Conservation (phyloP, 208 protist species). For the Crithidia expoeki region DNA sequence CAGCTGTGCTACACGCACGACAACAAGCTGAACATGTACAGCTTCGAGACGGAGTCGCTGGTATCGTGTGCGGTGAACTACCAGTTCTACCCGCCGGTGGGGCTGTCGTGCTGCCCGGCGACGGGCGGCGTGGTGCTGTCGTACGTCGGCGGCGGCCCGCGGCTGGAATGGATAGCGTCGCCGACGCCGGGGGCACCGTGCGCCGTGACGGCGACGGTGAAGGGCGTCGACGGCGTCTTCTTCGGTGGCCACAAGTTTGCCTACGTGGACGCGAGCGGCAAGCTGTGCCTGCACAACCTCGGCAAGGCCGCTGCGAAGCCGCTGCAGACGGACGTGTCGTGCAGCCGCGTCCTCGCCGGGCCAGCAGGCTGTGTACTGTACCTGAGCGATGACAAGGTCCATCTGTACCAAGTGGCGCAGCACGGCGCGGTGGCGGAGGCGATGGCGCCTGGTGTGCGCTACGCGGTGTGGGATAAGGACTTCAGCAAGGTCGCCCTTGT, state of each 20-base stretch:
- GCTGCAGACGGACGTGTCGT: conserved; percentile 54
- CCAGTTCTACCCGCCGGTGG: conserved; percentile 51
- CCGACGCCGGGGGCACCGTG: conserved; percentile 21
- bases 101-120: conserved; percentile 73
- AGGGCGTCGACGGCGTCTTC: conserved; percentile 90
- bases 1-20: conserved; percentile 70
- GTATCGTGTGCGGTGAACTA: conserved; percentile 24
- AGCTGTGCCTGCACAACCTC: conserved; percentile 88
- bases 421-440: conserved; percentile 71
- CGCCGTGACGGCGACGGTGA: conserved; percentile 26
- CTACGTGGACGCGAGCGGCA: conserved; percentile 84
- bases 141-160: conserved; percentile 46
- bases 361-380: conserved; percentile 82
- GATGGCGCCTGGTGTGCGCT: conserved; percentile 77
- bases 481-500: conserved; percentile 93
- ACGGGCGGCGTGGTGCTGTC: conserved; percentile 45
- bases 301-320: conserved; percentile 84
- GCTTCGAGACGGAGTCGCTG: conserved; percentile 46
- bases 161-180: conserved; percentile 36
- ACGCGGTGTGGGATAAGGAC: conserved; percentile 95
- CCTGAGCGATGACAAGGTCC: conserved; percentile 82
- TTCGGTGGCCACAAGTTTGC: conserved; percentile 96
- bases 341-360: conserved; percentile 77
- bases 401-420: conserved; percentile 96
- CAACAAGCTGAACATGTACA: conserved; percentile 49